phyloP scores from a whole-genome alignment of 2,329 filamentous ascomycete genomes.

The Sporothrix inflata region DNA sequence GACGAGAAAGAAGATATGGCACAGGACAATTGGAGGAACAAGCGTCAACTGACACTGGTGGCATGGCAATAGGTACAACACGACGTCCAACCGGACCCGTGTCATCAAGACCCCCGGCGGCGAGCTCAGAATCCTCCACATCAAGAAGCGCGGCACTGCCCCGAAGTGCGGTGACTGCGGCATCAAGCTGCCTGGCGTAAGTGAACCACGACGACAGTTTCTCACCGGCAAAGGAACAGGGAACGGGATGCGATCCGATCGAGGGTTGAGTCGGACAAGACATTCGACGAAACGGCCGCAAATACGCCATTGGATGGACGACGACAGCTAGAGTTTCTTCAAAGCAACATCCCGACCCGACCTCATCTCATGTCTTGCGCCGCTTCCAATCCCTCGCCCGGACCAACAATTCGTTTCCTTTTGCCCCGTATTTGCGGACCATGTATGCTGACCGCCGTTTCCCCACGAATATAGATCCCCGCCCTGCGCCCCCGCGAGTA shows the following conservation, averaged over 20 bases:
- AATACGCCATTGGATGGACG: background rate
- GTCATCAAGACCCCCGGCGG: slow-evolving; percentile 96
- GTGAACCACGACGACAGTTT: slow-evolving; percentile 48
- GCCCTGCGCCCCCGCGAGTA: slow-evolving; percentile 99
- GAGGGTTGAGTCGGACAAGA: background rate
- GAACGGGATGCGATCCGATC: background rate
- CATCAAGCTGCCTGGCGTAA: slow-evolving; percentile 95
- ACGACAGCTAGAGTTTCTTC: no score
- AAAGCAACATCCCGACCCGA: background rate
- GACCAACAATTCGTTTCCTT: background rate
- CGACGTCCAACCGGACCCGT: slow-evolving; percentile 93
- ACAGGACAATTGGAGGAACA: background rate
- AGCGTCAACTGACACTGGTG: slow-evolving; percentile 25
- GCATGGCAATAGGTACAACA: slow-evolving; percentile 80
- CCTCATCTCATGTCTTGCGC: background rate
- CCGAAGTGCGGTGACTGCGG: slow-evolving; percentile 99
- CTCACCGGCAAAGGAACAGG: background rate
- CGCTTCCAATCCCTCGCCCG: background rate
- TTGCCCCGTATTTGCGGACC: background rate
- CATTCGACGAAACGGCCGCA: background rate
- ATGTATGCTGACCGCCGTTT: slow-evolving; percentile 12
- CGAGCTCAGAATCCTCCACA: slow-evolving; percentile 93
- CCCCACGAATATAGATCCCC: slow-evolving; percentile 57
- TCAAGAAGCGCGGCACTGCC: slow-evolving; percentile 98
- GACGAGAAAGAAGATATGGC: background rate